These are phyloP conservation scores for Hemisphaericaspora subhashii DNA, from an alignment of 1,139 yeast species.

Conservation along the genomic window DNA sequence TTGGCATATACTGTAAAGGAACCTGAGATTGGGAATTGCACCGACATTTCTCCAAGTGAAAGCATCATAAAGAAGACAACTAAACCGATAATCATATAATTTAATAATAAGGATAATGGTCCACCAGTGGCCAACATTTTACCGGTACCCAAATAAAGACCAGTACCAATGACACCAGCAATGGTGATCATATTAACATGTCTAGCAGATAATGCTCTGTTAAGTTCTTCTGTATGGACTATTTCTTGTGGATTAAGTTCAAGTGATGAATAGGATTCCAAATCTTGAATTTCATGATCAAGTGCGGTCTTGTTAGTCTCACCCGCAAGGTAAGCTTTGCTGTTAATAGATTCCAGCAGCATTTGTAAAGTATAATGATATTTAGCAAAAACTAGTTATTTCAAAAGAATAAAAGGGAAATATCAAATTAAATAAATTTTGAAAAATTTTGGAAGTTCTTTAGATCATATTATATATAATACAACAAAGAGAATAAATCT, in stretches of 20 bases:
- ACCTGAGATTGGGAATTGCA: slow-evolving; percentile 61
- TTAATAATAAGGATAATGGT: slow-evolving; percentile 59
- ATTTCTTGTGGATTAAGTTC: not conserved
- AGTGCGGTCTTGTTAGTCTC: not conserved
- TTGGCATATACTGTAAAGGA: slow-evolving; percentile 61
- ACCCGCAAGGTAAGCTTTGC: not conserved
- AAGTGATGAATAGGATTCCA: slow-evolving; percentile 5
- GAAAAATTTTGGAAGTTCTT: no score
- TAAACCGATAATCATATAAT: slow-evolving; percentile 58
- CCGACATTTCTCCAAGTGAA: slow-evolving; percentile 65
- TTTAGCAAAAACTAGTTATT: no score
- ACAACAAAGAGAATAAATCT: no score
- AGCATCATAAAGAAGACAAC: slow-evolving; percentile 62
- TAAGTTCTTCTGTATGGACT: slow-evolving; percentile 28
- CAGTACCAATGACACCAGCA: slow-evolving; percentile 72
- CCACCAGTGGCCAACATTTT: slow-evolving; percentile 61
- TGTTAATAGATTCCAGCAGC: slow-evolving; percentile 1
- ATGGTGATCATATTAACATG: slow-evolving; percentile 64
- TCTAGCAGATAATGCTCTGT: slow-evolving; percentile 49
- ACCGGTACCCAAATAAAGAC: slow-evolving; percentile 65
- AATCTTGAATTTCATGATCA: slow-evolving; percentile 9
- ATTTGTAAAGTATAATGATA: not conserved
- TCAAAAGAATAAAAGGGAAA: not conserved
- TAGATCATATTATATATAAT: no score
- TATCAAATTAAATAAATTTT: no score